Evolutionary conservation across 257 asterid genomes (phyloP).

Genomic region (Rehmannia glutinosa): DNA sequence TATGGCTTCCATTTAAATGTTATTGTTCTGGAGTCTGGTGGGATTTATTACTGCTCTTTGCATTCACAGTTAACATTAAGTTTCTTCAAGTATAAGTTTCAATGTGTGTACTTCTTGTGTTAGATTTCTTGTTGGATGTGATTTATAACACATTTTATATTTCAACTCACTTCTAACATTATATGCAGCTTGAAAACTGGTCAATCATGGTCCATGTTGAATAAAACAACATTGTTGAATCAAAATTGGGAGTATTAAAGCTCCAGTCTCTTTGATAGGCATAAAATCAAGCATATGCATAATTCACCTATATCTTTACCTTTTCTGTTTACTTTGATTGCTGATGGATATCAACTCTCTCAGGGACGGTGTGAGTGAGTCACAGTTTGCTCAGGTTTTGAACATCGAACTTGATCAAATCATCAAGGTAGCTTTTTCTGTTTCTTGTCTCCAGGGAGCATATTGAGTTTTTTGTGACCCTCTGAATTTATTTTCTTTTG

Average conservation of each 20-base stretch:
- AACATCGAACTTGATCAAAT: conserved; percentile 80
- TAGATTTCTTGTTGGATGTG: too few relatives aligned
- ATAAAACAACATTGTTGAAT: background rate
- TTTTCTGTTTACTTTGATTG: conserved; percentile 4
- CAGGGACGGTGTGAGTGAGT: conserved; percentile 98
- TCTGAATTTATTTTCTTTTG: background rate
- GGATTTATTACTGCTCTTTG: too few relatives aligned
- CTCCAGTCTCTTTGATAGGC: background rate
- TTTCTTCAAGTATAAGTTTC: background rate
- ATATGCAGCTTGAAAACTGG: background rate
- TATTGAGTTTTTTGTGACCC: conserved; percentile 11
- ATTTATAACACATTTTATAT: too few relatives aligned
- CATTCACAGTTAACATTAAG: background rate
- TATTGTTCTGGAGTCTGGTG: too few relatives aligned
- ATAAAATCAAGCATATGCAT: conserved; percentile 3
- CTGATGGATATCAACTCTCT: conserved; percentile 17
- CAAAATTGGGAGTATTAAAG: conserved; percentile 3
- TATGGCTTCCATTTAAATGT: too few relatives aligned
- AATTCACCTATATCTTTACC: conserved; percentile 6
- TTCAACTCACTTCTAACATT: too few relatives aligned
- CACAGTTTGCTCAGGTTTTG: conserved; percentile 80
- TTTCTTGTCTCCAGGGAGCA: background rate
- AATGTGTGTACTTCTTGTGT: too few relatives aligned
- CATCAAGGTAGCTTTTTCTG: conserved; percentile 63
- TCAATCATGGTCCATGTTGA: background rate